phyloP scores from a whole-genome alignment of 148 eudicot species.

The Spergularia bocconei region DNA sequence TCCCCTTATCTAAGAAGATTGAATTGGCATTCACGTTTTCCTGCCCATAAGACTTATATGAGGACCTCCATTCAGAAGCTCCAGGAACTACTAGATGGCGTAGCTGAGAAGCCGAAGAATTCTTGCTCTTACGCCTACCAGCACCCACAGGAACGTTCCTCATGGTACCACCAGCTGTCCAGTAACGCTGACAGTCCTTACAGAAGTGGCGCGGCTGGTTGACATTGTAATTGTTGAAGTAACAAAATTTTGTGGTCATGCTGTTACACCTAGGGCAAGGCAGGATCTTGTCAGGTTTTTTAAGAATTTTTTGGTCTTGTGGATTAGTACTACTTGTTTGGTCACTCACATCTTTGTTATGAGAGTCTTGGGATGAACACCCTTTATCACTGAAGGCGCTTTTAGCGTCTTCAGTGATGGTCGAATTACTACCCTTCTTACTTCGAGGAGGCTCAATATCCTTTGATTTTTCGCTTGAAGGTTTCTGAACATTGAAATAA shows the following conservation, averaged over 20 bases:
- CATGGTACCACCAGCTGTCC: constrained; percentile 73
- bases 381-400: constrained; percentile 21
- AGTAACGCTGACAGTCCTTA: constrained; percentile 63
- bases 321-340: constrained; percentile 29
- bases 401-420: constrained; percentile 25
- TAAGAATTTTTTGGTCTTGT: constrained; percentile 30
- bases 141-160: constrained; percentile 64
- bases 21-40: constrained; percentile 14
- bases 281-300: constrained; percentile 56
- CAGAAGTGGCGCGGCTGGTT: constrained; percentile 70
- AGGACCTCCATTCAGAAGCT: constrained; percentile 15
- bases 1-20: constrained; percentile 25
- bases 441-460: constrained; percentile 3
- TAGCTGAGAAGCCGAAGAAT: constrained; percentile 28
- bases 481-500: constrained; percentile 30
- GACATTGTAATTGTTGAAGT: constrained; percentile 62
- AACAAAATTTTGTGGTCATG: constrained; percentile 69
- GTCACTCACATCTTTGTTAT: constrained; percentile 34
- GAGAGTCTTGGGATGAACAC: constrained; percentile 13
- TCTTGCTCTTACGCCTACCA: constrained; percentile 65
- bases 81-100: constrained; percentile 33
- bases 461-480: constrained; percentile 24
- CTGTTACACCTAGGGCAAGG: constrained; percentile 71
- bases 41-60: neutral
- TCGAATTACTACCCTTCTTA: constrained; percentile 27